Conservation (phyloP, 2,329 filamentous ascomycete genomes). For the Aspergillus tubingensis region DNA sequence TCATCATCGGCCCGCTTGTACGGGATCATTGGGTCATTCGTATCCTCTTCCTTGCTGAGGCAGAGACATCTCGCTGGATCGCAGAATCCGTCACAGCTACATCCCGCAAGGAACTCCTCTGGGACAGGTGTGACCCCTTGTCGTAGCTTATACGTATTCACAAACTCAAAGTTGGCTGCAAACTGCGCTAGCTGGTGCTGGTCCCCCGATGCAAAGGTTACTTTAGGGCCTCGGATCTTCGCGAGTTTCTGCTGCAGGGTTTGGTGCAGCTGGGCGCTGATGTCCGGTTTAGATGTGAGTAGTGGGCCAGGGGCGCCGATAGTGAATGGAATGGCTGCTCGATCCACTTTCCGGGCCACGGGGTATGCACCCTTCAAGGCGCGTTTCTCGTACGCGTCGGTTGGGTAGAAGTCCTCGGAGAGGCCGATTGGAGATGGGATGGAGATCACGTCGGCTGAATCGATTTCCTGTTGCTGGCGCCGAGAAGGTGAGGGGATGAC, state of each 20-base stretch:
- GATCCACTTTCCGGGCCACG: conserved; percentile 15
- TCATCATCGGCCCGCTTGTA: conserved; percentile 28
- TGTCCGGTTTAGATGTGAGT: conserved; percentile 5
- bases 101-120: conserved; percentile 37
- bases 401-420: conserved; percentile 26
- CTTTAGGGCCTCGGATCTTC: conserved; percentile 30
- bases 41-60: conserved; percentile 33
- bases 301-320: conserved; percentile 14
- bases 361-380: conserved; percentile 25
- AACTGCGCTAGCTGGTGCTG: conserved; percentile 25
- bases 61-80: conserved; percentile 32
- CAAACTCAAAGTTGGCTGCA: conserved; percentile 41
- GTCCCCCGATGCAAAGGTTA: conserved; percentile 24
- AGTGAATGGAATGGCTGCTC: conserved; percentile 9
- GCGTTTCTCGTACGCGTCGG: conserved; percentile 22
- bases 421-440: conserved; percentile 17
- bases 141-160: conserved; percentile 39
- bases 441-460: conserved; percentile 10
- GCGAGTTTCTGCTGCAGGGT: conserved; percentile 28
- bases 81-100: conserved; percentile 32
- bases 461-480: conserved; percentile 20
- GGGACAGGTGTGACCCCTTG: conserved; percentile 31
- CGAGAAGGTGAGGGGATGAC: conserved; percentile 29
- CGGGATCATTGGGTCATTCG: conserved; percentile 32
- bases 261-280: conserved; percentile 16